phyloP scores from a whole-genome alignment of 177 flowering plant species.

The Vitis hybrid region DNA sequence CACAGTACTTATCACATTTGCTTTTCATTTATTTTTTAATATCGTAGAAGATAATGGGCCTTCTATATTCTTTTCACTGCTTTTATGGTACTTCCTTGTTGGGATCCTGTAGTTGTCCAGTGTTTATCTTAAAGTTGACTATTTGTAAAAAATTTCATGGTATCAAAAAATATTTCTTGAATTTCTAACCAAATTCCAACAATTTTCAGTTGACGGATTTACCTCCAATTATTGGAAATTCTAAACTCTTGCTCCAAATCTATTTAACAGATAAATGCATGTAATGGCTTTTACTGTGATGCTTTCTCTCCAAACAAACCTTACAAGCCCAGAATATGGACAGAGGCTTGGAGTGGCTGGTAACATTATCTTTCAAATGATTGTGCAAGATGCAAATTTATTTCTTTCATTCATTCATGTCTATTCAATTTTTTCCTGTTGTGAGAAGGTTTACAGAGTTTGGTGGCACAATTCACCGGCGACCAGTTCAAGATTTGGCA shows the following conservation, averaged over 20 bases:
- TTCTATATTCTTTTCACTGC: no score
- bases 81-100: no score
- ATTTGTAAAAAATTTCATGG: neutral
- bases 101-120: no score
- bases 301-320: constrained; percentile 80
- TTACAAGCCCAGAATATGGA: constrained; percentile 94
- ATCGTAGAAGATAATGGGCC: no score
- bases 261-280: constrained; percentile 76
- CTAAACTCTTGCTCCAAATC: constrained; percentile 6
- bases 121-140: neutral
- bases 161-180: no score
- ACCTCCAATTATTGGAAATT: neutral
- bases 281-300: constrained; percentile 98
- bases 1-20: neutral
- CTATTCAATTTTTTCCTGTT: neutral
- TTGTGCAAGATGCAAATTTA: neutral
- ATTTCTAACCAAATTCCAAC: no score
- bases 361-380: constrained; percentile 22
- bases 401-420: neutral
- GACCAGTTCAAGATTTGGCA: constrained; percentile 94
- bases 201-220: neutral
- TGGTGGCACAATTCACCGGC: constrained; percentile 66
- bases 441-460: constrained; percentile 79
- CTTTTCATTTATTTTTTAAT: neutral
- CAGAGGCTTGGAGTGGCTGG: constrained; percentile 99